phyloP scores from a whole-genome alignment of 257 asterid species.

The Marsdenia floribunda region DNA sequence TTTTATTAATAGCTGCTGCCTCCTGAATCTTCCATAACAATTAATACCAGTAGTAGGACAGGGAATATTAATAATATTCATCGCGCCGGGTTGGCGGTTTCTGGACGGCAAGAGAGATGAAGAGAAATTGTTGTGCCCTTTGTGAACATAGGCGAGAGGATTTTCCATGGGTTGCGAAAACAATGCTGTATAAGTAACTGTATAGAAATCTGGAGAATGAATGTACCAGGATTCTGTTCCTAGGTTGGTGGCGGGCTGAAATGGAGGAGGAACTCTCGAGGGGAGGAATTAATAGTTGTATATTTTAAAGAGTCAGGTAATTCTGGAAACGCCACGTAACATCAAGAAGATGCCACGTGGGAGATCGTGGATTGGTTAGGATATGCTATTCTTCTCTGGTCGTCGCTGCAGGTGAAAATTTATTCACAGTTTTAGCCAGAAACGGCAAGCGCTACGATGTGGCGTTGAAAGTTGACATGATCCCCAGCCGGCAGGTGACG shows the following conservation, averaged over 20 bases:
- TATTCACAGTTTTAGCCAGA: not conserved
- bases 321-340: slow-evolving; percentile 8
- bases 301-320: not conserved
- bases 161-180: slow-evolving; percentile 4
- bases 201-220: not conserved
- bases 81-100: not conserved
- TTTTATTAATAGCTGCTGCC: not conserved
- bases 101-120: not conserved
- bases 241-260: not conserved
- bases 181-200: too few relatives aligned
- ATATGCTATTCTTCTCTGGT: not conserved
- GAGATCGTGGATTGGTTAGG: not conserved
- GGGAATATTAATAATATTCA: too few relatives aligned
- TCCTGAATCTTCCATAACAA: not conserved
- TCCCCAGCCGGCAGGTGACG: too few relatives aligned
- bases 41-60: not conserved
- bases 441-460: slow-evolving; percentile 6
- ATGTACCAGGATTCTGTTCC: too few relatives aligned
- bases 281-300: not conserved
- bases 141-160: not conserved
- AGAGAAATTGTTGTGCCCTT: not conserved
- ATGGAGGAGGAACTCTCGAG: too few relatives aligned
- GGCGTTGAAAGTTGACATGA: not conserved
- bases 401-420: not conserved
- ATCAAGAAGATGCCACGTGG: not conserved